Percentiles rank a stretch among this genome's conserved stretches.
phyloP scores from a whole-genome alignment of 2,329 filamentous ascomycete genomes.

The Arachnomyces sp. region DNA sequence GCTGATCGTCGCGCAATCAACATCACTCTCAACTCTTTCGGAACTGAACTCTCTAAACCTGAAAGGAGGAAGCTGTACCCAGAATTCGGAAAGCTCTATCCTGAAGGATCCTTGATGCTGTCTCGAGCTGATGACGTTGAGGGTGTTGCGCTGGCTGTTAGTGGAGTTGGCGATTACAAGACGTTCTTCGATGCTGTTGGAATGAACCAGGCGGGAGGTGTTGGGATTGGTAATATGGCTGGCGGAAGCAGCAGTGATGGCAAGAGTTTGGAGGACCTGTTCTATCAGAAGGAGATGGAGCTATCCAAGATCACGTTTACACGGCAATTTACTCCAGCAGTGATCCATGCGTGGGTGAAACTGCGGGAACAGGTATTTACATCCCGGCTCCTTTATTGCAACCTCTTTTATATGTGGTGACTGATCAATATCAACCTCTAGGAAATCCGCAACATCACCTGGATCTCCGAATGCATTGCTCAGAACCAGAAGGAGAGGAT shows the following conservation, averaged over 20 bases:
- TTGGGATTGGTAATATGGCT: constrained; percentile 75
- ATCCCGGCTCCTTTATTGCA: not conserved
- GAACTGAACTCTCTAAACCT: constrained; percentile 86
- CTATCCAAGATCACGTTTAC: constrained; percentile 93
- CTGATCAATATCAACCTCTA: constrained; percentile 35
- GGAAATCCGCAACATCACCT: constrained; percentile 99
- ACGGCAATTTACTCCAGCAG: constrained; percentile 86
- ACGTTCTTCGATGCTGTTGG: constrained; percentile 90
- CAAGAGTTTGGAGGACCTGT: constrained; percentile 90
- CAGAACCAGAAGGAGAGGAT: constrained; percentile 99
- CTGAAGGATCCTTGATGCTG: constrained; percentile 90
- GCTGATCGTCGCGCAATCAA: constrained; percentile 96
- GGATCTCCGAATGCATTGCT: constrained; percentile 99
- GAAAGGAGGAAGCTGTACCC: constrained; percentile 97
- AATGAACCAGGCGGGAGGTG: constrained; percentile 63
- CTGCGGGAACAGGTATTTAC: constrained; percentile 84
- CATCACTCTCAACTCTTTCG: constrained; percentile 97
- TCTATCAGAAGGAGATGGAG: constrained; percentile 99
- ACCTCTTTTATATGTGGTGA: not conserved
- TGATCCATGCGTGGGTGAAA: constrained; percentile 98
- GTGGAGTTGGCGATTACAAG: constrained; percentile 90
- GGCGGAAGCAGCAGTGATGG: constrained; percentile 72
- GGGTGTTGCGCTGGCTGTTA: constrained; percentile 85
- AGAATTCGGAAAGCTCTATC: constrained; percentile 80
- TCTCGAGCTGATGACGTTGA: constrained; percentile 92